A percentile compares a stretch with the other conserved stretches of the same genome.
phyloP scores from a whole-genome alignment of 1,139 yeast genomes.

The Casaregolazyma lundiana region DNA sequence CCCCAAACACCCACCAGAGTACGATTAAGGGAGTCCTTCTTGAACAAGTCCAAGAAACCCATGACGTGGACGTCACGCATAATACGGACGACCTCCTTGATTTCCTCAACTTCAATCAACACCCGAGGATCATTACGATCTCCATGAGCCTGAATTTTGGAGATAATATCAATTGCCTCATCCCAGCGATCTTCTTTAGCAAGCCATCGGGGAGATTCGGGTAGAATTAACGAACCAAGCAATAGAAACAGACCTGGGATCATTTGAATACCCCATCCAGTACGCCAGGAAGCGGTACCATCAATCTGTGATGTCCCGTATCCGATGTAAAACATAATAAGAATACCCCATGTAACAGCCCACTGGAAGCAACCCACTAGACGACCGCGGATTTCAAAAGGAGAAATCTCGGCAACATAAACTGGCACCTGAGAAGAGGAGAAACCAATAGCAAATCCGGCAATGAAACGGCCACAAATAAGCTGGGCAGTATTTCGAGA shows the following conservation, averaged over 20 bases:
- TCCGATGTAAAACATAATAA: constrained; percentile 54
- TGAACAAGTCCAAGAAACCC: constrained; percentile 44
- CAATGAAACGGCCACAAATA: constrained; percentile 56
- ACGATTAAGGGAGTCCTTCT: constrained; percentile 45
- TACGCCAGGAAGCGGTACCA: constrained; percentile 55
- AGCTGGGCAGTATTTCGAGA: constrained; percentile 67
- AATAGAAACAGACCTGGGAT: constrained; percentile 55
- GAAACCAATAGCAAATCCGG: constrained; percentile 68
- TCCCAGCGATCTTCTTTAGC: constrained; percentile 63
- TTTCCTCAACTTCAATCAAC: constrained; percentile 53
- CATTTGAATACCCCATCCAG: constrained; percentile 66
- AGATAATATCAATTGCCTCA: constrained; percentile 51
- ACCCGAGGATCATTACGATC: constrained; percentile 50
- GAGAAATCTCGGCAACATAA: constrained; percentile 69
- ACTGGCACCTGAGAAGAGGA: constrained; percentile 71
- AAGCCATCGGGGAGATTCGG: constrained; percentile 75
- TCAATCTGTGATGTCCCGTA: constrained; percentile 53
- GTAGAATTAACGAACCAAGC: constrained; percentile 47
- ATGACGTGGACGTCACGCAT: constrained; percentile 25
- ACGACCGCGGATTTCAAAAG: constrained; percentile 60
- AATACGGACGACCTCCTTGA: constrained; percentile 42
- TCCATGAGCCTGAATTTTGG: constrained; percentile 52
- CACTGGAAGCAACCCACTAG: constrained; percentile 66
- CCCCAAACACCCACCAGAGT: constrained; percentile 52
- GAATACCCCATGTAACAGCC: constrained; percentile 63